Evolutionary conservation across 2,329 filamentous ascomycete species (phyloP).

Genomic region (Tolypocladium tropicale): DNA sequence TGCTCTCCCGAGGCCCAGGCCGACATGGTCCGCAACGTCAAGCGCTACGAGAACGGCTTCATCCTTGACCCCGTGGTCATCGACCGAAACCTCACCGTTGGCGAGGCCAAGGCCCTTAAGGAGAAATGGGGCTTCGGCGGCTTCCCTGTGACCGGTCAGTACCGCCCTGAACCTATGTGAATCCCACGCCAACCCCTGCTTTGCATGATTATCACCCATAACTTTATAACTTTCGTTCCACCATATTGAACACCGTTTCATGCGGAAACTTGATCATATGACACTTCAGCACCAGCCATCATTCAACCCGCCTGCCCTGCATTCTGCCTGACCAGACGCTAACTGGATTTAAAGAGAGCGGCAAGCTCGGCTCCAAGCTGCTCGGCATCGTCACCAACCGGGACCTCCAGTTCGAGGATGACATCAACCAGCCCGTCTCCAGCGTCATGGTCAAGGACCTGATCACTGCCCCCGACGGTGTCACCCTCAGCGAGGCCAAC

Average conservation of each 20-base stretch:
- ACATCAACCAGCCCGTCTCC: conserved; percentile 61
- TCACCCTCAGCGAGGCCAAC: conserved; percentile 82
- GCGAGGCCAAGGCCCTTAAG: conserved; percentile 84
- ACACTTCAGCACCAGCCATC: conserved; percentile 10
- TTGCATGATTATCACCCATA: conserved; percentile 70
- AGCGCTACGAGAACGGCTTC: conserved; percentile 98
- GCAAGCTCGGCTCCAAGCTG: conserved; percentile 89
- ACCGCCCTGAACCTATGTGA: conserved; percentile 7
- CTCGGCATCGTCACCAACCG: conserved; percentile 96
- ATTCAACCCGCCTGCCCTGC: conserved; percentile 3
- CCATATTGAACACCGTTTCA: conserved; percentile 75
- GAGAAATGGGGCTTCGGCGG: conserved; percentile 98
- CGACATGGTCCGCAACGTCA: conserved; percentile 98
- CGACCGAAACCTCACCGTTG: conserved; percentile 75
- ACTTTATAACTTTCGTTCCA: conserved; percentile 99
- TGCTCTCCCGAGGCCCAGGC: conserved; percentile 96
- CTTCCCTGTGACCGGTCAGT: conserved; percentile 96
- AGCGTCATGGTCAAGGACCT: conserved; percentile 94
- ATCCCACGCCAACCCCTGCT: conserved; percentile 9
- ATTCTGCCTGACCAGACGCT: conserved; percentile 8
- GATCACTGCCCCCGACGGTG: conserved; percentile 74
- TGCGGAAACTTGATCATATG: conserved; percentile 55
- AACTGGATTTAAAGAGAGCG: conserved; percentile 55
- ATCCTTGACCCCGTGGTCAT: conserved; percentile 94
- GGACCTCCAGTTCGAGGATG: conserved; percentile 92